Percentiles rank a stretch among this genome's conserved stretches.
Evolutionary conservation across 1,284 basidiomycete genomes (phyloP).

Genomic region (Pseudozyma sp.): DNA sequence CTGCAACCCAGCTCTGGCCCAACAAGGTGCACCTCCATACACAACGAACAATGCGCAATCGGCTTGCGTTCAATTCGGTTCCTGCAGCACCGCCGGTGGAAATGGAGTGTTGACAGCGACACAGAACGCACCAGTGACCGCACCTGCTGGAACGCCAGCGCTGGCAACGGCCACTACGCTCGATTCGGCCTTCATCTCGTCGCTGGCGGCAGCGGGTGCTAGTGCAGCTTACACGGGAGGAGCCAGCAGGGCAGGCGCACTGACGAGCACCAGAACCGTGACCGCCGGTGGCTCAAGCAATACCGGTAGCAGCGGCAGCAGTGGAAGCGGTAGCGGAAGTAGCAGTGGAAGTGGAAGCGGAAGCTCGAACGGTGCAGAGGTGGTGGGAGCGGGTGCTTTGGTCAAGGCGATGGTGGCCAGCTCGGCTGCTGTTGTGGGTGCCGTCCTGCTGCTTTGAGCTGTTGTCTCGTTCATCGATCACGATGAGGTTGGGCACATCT

Average conservation of each 20-base stretch:
- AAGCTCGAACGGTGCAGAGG: background rate
- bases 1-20: slow-evolving; percentile 2
- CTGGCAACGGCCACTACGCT: slow-evolving; percentile 32
- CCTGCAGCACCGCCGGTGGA: slow-evolving; percentile 25
- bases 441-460: slow-evolving; percentile 16
- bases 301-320: slow-evolving; percentile 1
- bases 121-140: slow-evolving; percentile 36
- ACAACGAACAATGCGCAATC: slow-evolving; percentile 35
- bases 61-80: slow-evolving; percentile 38
- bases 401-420: background rate
- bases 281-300: background rate
- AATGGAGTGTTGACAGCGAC: slow-evolving; percentile 22
- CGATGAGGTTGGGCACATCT: too few species aligned
- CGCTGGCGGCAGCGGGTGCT: slow-evolving; percentile 34
- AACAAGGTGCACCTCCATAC: slow-evolving; percentile 20
- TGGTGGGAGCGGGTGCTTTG: background rate
- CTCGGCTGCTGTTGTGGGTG: slow-evolving; percentile 11
- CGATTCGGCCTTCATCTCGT: slow-evolving; percentile 23
- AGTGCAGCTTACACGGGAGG: slow-evolving; percentile 26
- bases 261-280: slow-evolving; percentile 13
- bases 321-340: slow-evolving; percentile 4
- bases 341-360: slow-evolving; percentile 6
- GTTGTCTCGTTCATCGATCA: too few species aligned
- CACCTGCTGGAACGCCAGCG: slow-evolving; percentile 31
- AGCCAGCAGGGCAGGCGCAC: background rate